These are phyloP conservation scores for Dothiorella sarmentorum DNA, from an alignment of 2,329 filamentous ascomycete genomes.

Conservation along the genomic window DNA sequence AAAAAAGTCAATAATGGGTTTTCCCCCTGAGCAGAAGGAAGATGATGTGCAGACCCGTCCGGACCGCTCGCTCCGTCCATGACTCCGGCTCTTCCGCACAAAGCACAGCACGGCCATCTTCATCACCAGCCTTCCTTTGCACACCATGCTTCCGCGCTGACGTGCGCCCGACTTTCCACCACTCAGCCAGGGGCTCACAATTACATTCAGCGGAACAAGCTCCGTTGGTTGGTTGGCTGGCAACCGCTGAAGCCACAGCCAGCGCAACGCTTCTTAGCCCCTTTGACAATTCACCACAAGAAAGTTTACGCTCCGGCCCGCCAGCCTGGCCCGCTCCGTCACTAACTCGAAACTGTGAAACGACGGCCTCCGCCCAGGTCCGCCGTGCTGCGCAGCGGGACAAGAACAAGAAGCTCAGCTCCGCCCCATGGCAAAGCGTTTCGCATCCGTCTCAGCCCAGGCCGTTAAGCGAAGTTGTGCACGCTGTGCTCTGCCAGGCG, in stretches of 20 bases:
- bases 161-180: not conserved
- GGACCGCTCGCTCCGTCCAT: not conserved
- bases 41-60: conserved; percentile 13
- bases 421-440: conserved; percentile 14
- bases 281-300: not conserved
- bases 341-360: too few species aligned
- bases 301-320: not conserved
- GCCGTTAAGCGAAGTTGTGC: conserved; percentile 13
- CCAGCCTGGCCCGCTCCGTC: not conserved
- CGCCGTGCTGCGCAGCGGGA: not conserved
- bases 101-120: too few species aligned
- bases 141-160: conserved; percentile 1
- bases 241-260: not conserved
- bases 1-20: not conserved
- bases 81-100: conserved; percentile 1
- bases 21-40: not conserved
- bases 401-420: too few species aligned
- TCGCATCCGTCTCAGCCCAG: conserved; percentile 10
- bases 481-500: conserved; percentile 8
- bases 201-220: too few species aligned
- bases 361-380: too few species aligned
- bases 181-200: too few species aligned
- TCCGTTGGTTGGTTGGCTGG: too few species aligned
- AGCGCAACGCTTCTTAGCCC: not conserved
- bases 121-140: too few species aligned